These are phyloP conservation scores for Heimioporus sp. DNA, from an alignment of 768 basidiomycete genomes.

Conservation along the genomic window DNA sequence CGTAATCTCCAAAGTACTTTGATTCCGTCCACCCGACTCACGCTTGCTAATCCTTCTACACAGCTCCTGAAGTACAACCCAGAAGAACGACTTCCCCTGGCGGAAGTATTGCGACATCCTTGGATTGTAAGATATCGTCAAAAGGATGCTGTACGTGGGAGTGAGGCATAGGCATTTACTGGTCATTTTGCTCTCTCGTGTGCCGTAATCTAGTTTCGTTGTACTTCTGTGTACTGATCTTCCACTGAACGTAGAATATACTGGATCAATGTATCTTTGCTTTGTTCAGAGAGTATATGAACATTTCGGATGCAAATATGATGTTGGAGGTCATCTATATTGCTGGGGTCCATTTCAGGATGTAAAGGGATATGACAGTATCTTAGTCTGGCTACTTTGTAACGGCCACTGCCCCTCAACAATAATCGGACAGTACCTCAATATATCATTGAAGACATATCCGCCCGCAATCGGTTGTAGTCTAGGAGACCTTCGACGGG, in stretches of 20 bases:
- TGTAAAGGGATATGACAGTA: slow-evolving; percentile 12
- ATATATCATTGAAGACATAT: slow-evolving; percentile 79
- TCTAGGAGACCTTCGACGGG: slow-evolving; percentile 90
- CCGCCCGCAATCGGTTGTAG: slow-evolving; percentile 85
- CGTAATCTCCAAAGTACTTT: slow-evolving; percentile 42
- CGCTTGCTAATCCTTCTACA: slow-evolving; percentile 8
- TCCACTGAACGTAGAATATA: not conserved
- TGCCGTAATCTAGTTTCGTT: slow-evolving; percentile 11
- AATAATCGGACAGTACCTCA: slow-evolving; percentile 31
- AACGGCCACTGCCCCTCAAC: not conserved
- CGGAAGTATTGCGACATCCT: slow-evolving; percentile 76
- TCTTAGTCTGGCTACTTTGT: slow-evolving; percentile 18
- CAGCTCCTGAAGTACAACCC: slow-evolving; percentile 87
- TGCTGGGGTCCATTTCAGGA: slow-evolving; percentile 16
- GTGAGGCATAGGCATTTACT: slow-evolving; percentile 13
- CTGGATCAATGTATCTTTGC: too few species aligned
- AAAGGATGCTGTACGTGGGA: slow-evolving; percentile 38
- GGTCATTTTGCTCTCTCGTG: not conserved
- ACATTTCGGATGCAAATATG: not conserved
- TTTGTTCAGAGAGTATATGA: too few species aligned
- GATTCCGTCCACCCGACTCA: not conserved
- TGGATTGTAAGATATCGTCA: slow-evolving; percentile 79
- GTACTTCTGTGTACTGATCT: slow-evolving; percentile 15
- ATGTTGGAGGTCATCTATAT: slow-evolving; percentile 19
- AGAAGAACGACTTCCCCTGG: slow-evolving; percentile 68